Percentiles rank a stretch among this genome's conserved stretches.
These are phyloP conservation scores for Chloris gayana DNA, from an alignment of 176 grass and related monocot genomes.

Conservation along the genomic window DNA sequence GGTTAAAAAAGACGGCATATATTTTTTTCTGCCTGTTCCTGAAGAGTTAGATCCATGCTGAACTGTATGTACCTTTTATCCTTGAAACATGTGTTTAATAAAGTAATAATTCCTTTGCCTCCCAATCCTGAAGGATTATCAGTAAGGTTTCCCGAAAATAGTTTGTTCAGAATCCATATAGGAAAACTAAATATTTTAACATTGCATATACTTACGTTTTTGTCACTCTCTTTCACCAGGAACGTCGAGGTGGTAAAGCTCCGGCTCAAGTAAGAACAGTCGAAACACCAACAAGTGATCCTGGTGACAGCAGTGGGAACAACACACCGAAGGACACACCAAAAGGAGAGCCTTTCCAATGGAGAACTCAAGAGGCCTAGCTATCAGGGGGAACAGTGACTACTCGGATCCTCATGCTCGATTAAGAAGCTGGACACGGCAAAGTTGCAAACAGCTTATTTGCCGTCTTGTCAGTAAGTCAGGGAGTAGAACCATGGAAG, in stretches of 20 bases:
- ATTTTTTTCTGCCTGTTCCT: not conserved
- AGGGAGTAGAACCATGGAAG: not conserved
- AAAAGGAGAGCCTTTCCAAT: constrained; percentile 53
- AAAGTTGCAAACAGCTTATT: constrained; percentile 22
- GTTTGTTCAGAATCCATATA: constrained; percentile 5
- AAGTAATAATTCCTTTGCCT: constrained; percentile 1
- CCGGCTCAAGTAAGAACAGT: constrained; percentile 51
- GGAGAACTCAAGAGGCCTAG: constrained; percentile 57
- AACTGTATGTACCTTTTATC: not conserved
- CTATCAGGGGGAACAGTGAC: constrained; percentile 15
- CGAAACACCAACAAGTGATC: constrained; percentile 49
- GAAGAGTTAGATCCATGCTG: not conserved
- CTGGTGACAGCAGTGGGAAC: constrained; percentile 58
- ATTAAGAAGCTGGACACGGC: not conserved
- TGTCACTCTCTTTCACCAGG: constrained; percentile 38
- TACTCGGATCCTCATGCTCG: not conserved
- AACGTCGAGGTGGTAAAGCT: constrained; percentile 62
- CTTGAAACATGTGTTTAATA: not conserved
- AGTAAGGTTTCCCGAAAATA: not conserved
- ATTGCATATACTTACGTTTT: not conserved
- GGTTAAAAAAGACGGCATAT: not conserved
- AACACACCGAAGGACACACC: constrained; percentile 51
- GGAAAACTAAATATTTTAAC: not conserved
- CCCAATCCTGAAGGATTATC: not conserved
- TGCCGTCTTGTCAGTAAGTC: constrained; percentile 11